These are phyloP conservation scores for Fusarium gaditjirri DNA, from an alignment of 2,329 filamentous ascomycete genomes.

Conservation along the genomic window DNA sequence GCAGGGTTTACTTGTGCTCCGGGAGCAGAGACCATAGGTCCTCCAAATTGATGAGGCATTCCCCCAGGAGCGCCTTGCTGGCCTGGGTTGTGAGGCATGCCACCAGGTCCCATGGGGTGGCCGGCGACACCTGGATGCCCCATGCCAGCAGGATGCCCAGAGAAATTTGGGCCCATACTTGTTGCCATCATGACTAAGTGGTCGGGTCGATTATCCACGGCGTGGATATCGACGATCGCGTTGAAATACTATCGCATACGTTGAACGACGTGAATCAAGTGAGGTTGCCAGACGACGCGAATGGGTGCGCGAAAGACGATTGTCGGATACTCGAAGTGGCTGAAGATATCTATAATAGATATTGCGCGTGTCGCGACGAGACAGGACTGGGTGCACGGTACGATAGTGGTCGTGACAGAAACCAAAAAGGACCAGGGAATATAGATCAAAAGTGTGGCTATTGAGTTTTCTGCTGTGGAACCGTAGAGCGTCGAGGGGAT, in stretches of 20 bases:
- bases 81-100: conserved; percentile 74
- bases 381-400: conserved; percentile 34
- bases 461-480: conserved; percentile 21
- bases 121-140: conserved; percentile 75
- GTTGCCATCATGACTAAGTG: conserved; percentile 71
- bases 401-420: conserved; percentile 38
- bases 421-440: conserved; percentile 18
- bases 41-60: conserved; percentile 74
- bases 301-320: conserved; percentile 25
- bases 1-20: conserved; percentile 78
- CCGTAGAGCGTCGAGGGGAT: conserved; percentile 30
- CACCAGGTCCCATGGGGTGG: conserved; percentile 68
- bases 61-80: conserved; percentile 75
- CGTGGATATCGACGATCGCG: conserved; percentile 67
- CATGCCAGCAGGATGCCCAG: conserved; percentile 76
- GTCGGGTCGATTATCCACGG: conserved; percentile 64
- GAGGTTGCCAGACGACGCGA: conserved; percentile 24
- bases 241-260: conserved; percentile 58
- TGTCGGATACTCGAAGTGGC: conserved; percentile 26
- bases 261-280: conserved; percentile 23
- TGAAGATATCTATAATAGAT: conserved; percentile 28
- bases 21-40: conserved; percentile 77
- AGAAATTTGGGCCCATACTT: conserved; percentile 71
- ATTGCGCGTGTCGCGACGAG: conserved; percentile 47
- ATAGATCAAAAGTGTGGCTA: conserved; percentile 2